Percentiles rank a stretch among this genome's conserved stretches.
Conservation (phyloP, 305 asterid species). For the Fraxinus latifolia region DNA sequence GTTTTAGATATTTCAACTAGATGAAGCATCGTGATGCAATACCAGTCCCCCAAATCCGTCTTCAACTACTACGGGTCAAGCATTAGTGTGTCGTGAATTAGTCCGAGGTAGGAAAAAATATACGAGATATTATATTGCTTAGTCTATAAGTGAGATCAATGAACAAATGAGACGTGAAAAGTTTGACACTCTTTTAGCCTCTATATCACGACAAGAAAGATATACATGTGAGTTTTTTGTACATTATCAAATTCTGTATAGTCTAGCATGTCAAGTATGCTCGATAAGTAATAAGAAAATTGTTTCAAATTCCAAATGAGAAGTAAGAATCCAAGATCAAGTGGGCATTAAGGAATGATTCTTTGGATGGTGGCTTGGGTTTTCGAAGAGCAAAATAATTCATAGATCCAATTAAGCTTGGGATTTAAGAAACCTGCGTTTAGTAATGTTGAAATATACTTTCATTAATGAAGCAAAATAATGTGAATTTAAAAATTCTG, state of each 20-base stretch:
- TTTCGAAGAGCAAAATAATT: neutral
- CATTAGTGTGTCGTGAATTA: neutral
- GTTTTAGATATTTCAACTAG: neutral
- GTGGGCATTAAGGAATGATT: neutral
- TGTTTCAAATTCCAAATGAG: neutral
- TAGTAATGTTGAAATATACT: neutral
- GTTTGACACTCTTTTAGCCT: neutral
- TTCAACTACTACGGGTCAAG: neutral
- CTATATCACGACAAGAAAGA: neutral
- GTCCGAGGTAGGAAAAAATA: neutral
- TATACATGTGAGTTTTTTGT: neutral
- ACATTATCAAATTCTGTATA: neutral
- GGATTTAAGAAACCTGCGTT: neutral
- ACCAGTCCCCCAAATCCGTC: neutral
- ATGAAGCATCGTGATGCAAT: neutral
- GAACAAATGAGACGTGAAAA: neutral
- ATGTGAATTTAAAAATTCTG: neutral
- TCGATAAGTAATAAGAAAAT: neutral
- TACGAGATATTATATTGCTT: neutral
- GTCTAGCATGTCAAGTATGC: neutral
- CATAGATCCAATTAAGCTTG: neutral
- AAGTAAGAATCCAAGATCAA: neutral
- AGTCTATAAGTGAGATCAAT: neutral
- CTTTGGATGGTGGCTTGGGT: neutral
- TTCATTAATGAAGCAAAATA: neutral